Evolutionary conservation across 2,329 filamentous ascomycete species (phyloP).

Genomic region (Cylindrodendrum hubeiense): DNA sequence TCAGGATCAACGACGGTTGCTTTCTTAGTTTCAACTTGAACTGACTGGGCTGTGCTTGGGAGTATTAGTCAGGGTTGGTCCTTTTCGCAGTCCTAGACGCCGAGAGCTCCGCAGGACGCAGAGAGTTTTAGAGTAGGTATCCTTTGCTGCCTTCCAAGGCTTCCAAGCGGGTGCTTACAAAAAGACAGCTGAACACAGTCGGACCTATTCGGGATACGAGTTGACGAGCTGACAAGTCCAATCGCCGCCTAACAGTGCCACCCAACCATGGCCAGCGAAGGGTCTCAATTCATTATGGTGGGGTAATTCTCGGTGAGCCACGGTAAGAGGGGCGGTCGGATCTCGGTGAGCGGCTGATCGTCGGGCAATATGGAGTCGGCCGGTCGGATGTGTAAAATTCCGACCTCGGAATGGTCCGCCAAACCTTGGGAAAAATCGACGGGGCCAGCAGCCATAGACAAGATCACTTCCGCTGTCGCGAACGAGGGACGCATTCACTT

Average conservation of each 20-base stretch:
- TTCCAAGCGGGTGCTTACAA: not conserved
- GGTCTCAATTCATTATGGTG: slow-evolving; percentile 2
- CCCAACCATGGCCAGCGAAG: slow-evolving; percentile 7
- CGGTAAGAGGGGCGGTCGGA: not conserved
- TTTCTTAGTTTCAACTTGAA: not conserved
- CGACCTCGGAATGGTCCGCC: slow-evolving; percentile 45
- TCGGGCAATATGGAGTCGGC: slow-evolving; percentile 36
- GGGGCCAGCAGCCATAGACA: slow-evolving; percentile 33
- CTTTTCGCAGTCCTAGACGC: slow-evolving; percentile 10
- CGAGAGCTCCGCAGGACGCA: not conserved
- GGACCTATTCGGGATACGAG: slow-evolving; percentile 4
- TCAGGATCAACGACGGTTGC: too few species aligned
- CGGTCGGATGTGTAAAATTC: slow-evolving; percentile 47
- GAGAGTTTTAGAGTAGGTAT: not conserved
- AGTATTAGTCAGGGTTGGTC: slow-evolving; percentile 22
- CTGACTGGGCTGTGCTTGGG: not conserved
- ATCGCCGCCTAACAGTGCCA: slow-evolving; percentile 13
- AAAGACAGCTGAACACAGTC: slow-evolving; percentile 1
- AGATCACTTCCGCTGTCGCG: slow-evolving; percentile 39
- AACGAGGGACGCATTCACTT: slow-evolving; percentile 44
- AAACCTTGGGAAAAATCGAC: slow-evolving; percentile 45
- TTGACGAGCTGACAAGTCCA: slow-evolving; percentile 1
- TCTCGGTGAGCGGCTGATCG: slow-evolving; percentile 36
- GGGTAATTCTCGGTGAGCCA: slow-evolving; percentile 20
- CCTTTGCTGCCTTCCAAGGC: not conserved